Evolutionary conservation across 2,329 filamentous ascomycete genomes (phyloP), one percentile per base, ranked within the genome.

Genomic region (Dothideomycetes sp.): DNA sequence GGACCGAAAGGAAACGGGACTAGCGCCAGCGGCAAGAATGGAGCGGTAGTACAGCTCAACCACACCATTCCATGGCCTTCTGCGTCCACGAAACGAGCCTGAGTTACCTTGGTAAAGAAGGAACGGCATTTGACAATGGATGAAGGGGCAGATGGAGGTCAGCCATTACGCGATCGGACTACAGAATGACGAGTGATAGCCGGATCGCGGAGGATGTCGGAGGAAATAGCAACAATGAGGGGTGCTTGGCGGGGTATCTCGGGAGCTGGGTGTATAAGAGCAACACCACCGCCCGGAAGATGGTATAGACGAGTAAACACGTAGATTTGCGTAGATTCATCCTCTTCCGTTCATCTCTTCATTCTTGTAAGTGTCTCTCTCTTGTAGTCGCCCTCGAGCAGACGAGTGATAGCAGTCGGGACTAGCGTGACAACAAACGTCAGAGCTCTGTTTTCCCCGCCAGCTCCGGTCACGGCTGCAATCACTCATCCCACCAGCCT

Each of bases 231-330:
- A 30, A n/a, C 16, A 34, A 39, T 39, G 37, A 39, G 37, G 37
- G 37, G 37, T 39, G 24, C 12, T 36, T 32, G 30, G 37, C 37
- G 37, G 37, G 37, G 37, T 19, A 19, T n/a, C 27, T 34, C 37
- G 37, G 37, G 14, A 12, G 3, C 24, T 15, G 8, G 27, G 10
- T n/a, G 36, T 27, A 14, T 19, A 3, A 12, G 14, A 34, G 31
- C 4, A 14, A 34, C 37, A 30, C 18, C 36, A n/a, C 24, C 15
- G 36, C 19, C 31, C 12, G 9, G 18, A 32, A 1, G 19, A 15
- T 39, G 37, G 37, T 39, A 39, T 39, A 34, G 37, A 30, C 30
- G 30, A 32, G n/a, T 12, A 8, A 5, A 7, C 15, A 17, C 29
- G 15, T 29, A 39, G 34, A 24, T 8, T 1, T 16, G 14, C 37